A percentile compares a stretch with the other conserved stretches of the same genome.
These are phyloP conservation scores for Tetradesmus obliquus DNA, from an alignment of 139 green algal genomes.

Conservation along the genomic window DNA sequence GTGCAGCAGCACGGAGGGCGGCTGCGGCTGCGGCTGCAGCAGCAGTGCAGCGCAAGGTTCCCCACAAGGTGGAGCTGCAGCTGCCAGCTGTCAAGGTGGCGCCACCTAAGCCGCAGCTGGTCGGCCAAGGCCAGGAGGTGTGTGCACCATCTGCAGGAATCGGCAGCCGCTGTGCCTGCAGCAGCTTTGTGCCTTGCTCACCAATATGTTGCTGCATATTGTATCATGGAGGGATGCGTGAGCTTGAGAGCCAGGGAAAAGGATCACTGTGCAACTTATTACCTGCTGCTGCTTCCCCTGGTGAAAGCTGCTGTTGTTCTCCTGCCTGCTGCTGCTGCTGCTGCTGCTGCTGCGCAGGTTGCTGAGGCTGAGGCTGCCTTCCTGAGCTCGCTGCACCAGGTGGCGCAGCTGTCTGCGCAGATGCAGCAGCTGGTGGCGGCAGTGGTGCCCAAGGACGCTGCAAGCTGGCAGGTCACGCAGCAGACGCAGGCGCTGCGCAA, in stretches of 20 bases:
- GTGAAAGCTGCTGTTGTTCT: not conserved
- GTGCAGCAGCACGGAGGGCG: not conserved
- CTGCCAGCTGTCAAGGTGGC: conserved; percentile 18
- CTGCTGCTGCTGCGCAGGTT: conserved; percentile 18
- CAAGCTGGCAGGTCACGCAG: not conserved
- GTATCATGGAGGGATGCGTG: too few relatives aligned
- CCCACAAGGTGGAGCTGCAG: not conserved
- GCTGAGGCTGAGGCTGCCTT: conserved; percentile 43
- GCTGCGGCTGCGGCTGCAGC: conserved; percentile 34
- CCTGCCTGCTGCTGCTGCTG: not conserved
- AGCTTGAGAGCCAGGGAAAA: too few relatives aligned
- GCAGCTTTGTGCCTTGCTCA: not conserved
- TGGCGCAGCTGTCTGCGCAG: conserved; percentile 9
- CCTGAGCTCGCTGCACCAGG: conserved; percentile 24
- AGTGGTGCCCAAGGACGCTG: not conserved
- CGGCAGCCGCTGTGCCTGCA: not conserved
- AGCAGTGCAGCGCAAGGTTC: conserved; percentile 1
- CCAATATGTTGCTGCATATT: too few relatives aligned
- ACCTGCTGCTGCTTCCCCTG: not conserved
- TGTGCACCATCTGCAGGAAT: not conserved
- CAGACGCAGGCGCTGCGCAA: not conserved
- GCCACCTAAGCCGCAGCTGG: conserved; percentile 25
- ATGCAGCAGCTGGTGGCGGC: not conserved
- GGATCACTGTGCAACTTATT: too few relatives aligned
- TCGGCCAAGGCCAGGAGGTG: conserved; percentile 27